Evolutionary conservation across 2,329 filamentous ascomycete genomes (phyloP).

Genomic region (Verticillium alfalfae): DNA sequence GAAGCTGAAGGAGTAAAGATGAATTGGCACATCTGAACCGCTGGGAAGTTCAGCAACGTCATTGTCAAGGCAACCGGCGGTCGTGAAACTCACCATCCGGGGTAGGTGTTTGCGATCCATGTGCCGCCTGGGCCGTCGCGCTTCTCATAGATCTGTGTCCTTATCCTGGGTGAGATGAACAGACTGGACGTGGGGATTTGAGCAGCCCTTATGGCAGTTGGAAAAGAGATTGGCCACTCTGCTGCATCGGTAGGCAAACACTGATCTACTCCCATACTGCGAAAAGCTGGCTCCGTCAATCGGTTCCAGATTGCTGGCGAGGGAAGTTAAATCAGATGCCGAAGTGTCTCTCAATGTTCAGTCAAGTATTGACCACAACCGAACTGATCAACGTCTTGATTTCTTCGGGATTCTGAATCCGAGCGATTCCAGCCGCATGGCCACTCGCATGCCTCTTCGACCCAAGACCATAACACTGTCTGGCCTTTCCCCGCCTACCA

Average conservation of each 20-base stretch:
- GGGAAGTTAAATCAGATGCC: background rate
- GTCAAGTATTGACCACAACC: background rate
- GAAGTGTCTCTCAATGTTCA: background rate
- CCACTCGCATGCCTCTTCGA: too few species aligned
- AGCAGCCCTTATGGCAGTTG: too few species aligned
- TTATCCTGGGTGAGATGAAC: background rate
- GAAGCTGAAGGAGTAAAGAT: slow-evolving; percentile 36
- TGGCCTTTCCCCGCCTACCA: too few species aligned
- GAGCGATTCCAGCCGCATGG: background rate
- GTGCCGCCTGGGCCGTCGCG: slow-evolving; percentile 21
- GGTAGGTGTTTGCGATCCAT: slow-evolving; percentile 23
- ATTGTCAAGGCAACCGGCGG: too few species aligned
- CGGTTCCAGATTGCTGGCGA: too few species aligned
- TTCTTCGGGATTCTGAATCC: background rate
- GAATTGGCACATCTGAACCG: slow-evolving; percentile 23
- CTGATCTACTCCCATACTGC: too few species aligned
- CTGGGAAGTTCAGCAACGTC: slow-evolving; percentile 1
- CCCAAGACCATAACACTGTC: too few species aligned
- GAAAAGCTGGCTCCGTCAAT: too few species aligned
- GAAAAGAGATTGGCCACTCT: too few species aligned
- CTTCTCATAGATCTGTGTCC: slow-evolving; percentile 20
- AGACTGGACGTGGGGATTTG: background rate
- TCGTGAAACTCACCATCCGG: slow-evolving; percentile 17
- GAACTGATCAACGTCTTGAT: background rate
- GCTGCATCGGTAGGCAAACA: too few species aligned